Base-by-base conservation (phyloP, 257 asterid species). In the Solanum neorickii region DNA sequence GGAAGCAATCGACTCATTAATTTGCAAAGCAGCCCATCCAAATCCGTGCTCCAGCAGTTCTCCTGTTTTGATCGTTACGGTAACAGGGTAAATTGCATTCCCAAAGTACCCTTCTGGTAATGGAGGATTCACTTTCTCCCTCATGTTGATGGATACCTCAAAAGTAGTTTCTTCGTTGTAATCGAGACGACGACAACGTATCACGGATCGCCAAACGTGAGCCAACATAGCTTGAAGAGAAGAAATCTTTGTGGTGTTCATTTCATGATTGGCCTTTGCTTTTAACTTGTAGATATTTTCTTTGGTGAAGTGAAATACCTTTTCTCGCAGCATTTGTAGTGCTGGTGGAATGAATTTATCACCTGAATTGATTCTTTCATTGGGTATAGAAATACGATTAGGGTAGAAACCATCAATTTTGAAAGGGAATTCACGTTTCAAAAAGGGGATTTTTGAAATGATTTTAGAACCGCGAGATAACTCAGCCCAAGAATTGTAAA, bases 161-260 rank as follows among this genome's bases (percentile, higher is more conserved):
- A 83, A 13, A 10, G 66, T 9, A 5, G 60, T 76, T 18, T 87
- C 88, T 15, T 35, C 27, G 11, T 74, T 23, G 20, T 66, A 35
- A 20, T 29, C 69, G 16, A 76, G 25, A 4, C 47, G 49, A 60
- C 90, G 91, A 8, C 87, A 88, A 2, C 94, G 90, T 31, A 89
- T 74, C 5, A 91, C 35, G 5, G 94, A 89, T 27, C 83, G 77
- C 95, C 96, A 94, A 16, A 92, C 18, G 23, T 89, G 94, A 12
- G 95, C 94, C 21, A 90, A 46, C 31, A 92, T 23, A 25, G 95
- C 93, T 83, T 92, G 97, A 14, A 94, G 91, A 10, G 94, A 75
- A 2, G 94, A 91, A 25, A 90, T 89, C 13, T 69, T 76, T 4
- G 59, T 86, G 76, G 86, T 70, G 9, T 69, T 78, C 12, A 88